Evolutionary conservation across 805 yeast species (phyloP).

Genomic region (Grigorovia yakushimaensis): DNA sequence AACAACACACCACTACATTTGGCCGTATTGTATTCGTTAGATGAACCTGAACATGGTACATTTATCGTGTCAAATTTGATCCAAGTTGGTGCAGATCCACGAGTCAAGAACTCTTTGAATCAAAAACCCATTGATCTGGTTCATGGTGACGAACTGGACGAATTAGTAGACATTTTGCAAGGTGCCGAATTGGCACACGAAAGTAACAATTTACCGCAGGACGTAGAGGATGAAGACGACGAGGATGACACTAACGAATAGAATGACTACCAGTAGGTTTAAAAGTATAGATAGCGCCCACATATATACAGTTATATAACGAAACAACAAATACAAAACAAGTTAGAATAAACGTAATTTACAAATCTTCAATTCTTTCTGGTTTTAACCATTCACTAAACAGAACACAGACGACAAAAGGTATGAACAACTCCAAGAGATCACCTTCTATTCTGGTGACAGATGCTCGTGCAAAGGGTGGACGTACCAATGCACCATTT

Average conservation of each 20-base stretch:
- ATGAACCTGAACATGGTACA: conserved; percentile 78
- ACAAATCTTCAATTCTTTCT: no score
- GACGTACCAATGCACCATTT: conserved; percentile 58
- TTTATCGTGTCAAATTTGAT: conserved; percentile 70
- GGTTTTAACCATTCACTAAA: no score
- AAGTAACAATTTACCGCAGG: conserved; percentile 30
- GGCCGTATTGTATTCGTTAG: conserved; percentile 66
- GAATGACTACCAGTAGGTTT: neutral
- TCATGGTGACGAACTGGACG: conserved; percentile 41
- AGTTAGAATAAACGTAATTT: no score
- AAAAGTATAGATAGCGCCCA: neutral
- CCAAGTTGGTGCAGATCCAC: conserved; percentile 87
- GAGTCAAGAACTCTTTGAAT: conserved; percentile 47
- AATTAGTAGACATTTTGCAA: conserved; percentile 55
- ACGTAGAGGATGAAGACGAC: conserved; percentile 30
- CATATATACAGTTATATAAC: neutral
- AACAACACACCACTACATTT: conserved; percentile 86
- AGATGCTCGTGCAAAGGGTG: conserved; percentile 58
- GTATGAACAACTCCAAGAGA: conserved; percentile 42
- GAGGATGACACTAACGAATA: conserved; percentile 11
- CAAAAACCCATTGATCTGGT: conserved; percentile 70
- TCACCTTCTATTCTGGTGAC: conserved; percentile 93
- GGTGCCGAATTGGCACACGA: conserved; percentile 70
- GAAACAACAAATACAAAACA: neutral
- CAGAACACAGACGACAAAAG: no score